These are phyloP conservation scores for Pseudonitzschia multiseries DNA, from an alignment of 108 stramenopile species.

Conservation along the genomic window DNA sequence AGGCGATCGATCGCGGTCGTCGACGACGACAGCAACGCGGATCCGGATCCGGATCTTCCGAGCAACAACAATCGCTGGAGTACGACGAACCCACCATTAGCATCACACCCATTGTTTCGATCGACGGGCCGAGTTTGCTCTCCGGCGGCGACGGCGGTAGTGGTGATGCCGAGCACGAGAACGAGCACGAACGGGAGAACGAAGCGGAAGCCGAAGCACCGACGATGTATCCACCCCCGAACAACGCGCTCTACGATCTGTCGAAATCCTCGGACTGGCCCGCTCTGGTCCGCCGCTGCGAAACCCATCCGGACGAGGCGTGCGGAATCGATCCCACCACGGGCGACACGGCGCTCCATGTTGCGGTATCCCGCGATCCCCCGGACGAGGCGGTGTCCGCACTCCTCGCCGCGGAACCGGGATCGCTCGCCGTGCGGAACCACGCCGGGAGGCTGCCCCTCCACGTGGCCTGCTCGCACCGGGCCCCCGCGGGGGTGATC, in stretches of 20 bases:
- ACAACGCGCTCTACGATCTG: slow-evolving; percentile 14
- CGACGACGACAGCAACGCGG: background rate
- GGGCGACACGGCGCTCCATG: background rate
- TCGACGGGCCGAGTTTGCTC: background rate
- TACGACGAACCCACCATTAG: slow-evolving; percentile 1
- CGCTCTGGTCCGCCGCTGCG: slow-evolving; percentile 36
- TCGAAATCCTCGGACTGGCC: slow-evolving; percentile 39
- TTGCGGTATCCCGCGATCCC: slow-evolving; percentile 15
- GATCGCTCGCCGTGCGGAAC: slow-evolving; percentile 34
- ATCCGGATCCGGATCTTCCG: background rate
- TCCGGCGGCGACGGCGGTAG: background rate
- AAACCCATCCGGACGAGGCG: slow-evolving; percentile 45
- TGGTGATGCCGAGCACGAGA: background rate
- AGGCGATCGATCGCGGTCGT: slow-evolving; percentile 2
- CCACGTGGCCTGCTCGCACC: slow-evolving; percentile 43
- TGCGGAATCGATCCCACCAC: background rate
- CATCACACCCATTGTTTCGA: background rate
- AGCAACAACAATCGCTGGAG: background rate
- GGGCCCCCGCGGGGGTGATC: slow-evolving; percentile 28
- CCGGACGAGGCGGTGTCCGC: slow-evolving; percentile 24
- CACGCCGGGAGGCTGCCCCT: slow-evolving; percentile 32
- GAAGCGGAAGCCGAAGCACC: no score
- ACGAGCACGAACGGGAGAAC: background rate
- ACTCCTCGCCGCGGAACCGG: background rate
- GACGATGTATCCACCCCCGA: no score